Conservation (phyloP, 768 basidiomycete species). For the Rhizopogon roseolus region DNA sequence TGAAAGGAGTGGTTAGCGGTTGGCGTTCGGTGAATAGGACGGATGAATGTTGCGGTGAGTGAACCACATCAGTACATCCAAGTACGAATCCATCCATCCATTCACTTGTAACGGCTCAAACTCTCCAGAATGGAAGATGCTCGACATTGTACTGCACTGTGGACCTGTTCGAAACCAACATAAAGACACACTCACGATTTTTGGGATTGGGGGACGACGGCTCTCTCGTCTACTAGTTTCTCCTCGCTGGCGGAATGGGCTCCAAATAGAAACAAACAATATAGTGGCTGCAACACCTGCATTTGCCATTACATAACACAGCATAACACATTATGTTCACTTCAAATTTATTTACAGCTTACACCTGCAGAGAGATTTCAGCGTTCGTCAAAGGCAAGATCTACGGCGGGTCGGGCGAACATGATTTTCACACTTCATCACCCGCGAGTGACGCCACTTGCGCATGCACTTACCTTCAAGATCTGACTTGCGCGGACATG, state of each 20-base stretch:
- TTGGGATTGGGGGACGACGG: conserved; percentile 46
- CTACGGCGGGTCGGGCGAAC: conserved; percentile 56
- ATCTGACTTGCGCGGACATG: too few relatives aligned
- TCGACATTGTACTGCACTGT: neutral
- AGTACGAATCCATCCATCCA: conserved; percentile 19
- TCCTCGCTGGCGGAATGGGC: neutral
- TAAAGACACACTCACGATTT: conserved; percentile 46
- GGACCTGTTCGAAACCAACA: conserved; percentile 12
- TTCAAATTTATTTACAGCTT: too few relatives aligned
- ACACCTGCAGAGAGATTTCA: too few relatives aligned
- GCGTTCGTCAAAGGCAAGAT: conserved; percentile 56
- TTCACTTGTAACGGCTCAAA: neutral
- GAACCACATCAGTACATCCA: conserved; percentile 15
- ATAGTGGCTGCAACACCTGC: neutral
- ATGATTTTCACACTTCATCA: conserved; percentile 25
- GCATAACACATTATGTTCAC: too few relatives aligned
- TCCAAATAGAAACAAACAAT: conserved; percentile 1
- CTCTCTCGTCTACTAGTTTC: conserved; percentile 10
- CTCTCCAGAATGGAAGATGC: neutral
- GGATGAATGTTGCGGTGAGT: neutral
- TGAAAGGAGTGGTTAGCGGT: conserved; percentile 16
- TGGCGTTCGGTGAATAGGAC: neutral
- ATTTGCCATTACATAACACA: too few relatives aligned
- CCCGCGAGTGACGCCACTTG: too few relatives aligned
- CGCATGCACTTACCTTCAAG: too few relatives aligned